Evolutionary conservation across 805 yeast genomes (phyloP).

Genomic region (Yarrowia phangngaensis): DNA sequence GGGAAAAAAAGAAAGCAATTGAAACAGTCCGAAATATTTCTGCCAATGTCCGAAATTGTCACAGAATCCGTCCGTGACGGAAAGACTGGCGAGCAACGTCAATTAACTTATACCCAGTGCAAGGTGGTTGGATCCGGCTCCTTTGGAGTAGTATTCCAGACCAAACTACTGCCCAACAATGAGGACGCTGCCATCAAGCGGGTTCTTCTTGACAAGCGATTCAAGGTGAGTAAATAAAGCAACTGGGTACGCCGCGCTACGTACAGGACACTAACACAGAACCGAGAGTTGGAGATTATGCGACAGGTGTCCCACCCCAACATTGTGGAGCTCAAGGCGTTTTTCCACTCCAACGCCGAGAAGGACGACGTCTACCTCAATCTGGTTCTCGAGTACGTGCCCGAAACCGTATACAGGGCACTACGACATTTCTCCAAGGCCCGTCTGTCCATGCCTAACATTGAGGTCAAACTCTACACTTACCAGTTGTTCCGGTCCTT

Average conservation of each 20-base stretch:
- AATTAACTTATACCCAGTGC: conserved; percentile 71
- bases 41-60: conserved; percentile 37
- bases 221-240: conserved; percentile 43
- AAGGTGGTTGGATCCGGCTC: conserved; percentile 98
- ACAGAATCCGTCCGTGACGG: conserved; percentile 71
- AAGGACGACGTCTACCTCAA: conserved; percentile 82
- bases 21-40: no score
- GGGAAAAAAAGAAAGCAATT: no score
- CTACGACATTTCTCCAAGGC: conserved; percentile 60
- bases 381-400: conserved; percentile 84
- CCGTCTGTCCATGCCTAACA: conserved; percentile 75
- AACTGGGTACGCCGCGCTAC: no score
- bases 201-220: conserved; percentile 92
- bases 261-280: conserved; percentile 55
- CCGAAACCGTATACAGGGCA: conserved; percentile 93
- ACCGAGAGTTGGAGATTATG: conserved; percentile 94
- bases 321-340: conserved; percentile 82
- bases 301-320: conserved; percentile 79
- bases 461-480: conserved; percentile 85
- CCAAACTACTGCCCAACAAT: conserved; percentile 67
- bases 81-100: conserved; percentile 56
- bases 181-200: conserved; percentile 89
- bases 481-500: conserved; percentile 74
- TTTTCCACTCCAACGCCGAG: conserved; percentile 71
- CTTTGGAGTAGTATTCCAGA: conserved; percentile 96